Evolutionary conservation across 208 protist species (phyloP), one percentile per base, ranked within the genome.

Genomic region (Acanthamoeba royreba): DNA sequence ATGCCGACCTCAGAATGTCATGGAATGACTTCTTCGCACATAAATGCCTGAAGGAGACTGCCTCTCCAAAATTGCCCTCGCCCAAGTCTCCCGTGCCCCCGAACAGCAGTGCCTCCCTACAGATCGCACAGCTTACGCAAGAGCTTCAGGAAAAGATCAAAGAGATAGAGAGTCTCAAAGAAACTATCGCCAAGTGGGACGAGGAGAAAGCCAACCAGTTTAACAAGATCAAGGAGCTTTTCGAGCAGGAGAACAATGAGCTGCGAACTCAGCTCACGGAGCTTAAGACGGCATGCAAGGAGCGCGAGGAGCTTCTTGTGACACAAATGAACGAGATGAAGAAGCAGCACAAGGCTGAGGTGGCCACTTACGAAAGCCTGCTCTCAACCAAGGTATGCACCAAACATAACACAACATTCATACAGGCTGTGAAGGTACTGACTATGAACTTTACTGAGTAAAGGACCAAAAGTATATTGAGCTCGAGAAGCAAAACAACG

Each of bases 11-110:
- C n/a, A 40, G 77, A 7, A 17, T 87, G 15, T 28, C 45, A 0
- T 87, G 77, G 77, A 58, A 49, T 4, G 77, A 87, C 45, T 87
- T 87, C 77, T 87, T 87, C 47, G 46, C 47, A 15, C 77, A 87
- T 31, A 40, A 31, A 2, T 87, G 77, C 17, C 38, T 79, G 33
- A 33, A 79, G n/a, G n/a, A n/a, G 42, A 11, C 31, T 28, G 19
- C 22, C 42, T 19, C 77, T 22, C 77, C 77, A 28, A 40, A 31
- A 19, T n/a, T 28, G 11, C 4, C 45, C 8, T 42, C 42, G 9
- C 25, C 38, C n/a, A 58, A 58, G 46, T 17, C 42, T 0, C 38
- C 28, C n/a, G 19, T n/a, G 25, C 22, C 77, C 9, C 38, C 45
- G 3, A 22, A n/a, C 3, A 55, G 42, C 28, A 28, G 63, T 28